phyloP scores from a whole-genome alignment of 331 rosid genomes.

The Pyracantha coccinea region DNA sequence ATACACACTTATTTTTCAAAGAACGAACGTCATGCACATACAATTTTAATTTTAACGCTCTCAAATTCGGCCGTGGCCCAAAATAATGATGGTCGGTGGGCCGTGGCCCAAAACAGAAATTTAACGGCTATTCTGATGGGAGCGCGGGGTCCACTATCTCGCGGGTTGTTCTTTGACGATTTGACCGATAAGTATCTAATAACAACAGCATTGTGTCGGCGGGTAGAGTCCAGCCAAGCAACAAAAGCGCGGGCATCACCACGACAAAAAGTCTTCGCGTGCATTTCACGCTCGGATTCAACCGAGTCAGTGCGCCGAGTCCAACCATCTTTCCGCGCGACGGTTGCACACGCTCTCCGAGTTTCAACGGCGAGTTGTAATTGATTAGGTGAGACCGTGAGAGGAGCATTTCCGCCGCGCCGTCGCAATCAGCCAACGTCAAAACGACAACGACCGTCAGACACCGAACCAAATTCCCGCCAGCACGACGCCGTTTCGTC shows the following conservation, averaged over 20 bases:
- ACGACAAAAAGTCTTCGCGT: not conserved
- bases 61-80: not conserved
- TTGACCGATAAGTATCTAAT: not conserved
- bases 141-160: constrained; percentile 11
- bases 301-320: not conserved
- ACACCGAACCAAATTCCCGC: not conserved
- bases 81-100: not conserved
- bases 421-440: constrained; percentile 30
- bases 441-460: not conserved
- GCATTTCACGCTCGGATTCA: constrained; percentile 1
- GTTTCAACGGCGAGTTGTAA: not conserved
- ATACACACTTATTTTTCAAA: too few species aligned
- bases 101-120: not conserved
- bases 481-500: constrained; percentile 28
- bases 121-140: not conserved
- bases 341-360: not conserved
- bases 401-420: constrained; percentile 12
- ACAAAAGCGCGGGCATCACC: constrained; percentile 1
- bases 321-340: not conserved
- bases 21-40: too few species aligned
- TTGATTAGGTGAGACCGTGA: not conserved
- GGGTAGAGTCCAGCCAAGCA: not conserved
- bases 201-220: constrained; percentile 31
- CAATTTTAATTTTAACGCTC: too few species aligned
- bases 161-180: not conserved